These are phyloP conservation scores for Helichrysum umbraculigerum DNA, from an alignment of 129 eudicot genomes.

Conservation along the genomic window DNA sequence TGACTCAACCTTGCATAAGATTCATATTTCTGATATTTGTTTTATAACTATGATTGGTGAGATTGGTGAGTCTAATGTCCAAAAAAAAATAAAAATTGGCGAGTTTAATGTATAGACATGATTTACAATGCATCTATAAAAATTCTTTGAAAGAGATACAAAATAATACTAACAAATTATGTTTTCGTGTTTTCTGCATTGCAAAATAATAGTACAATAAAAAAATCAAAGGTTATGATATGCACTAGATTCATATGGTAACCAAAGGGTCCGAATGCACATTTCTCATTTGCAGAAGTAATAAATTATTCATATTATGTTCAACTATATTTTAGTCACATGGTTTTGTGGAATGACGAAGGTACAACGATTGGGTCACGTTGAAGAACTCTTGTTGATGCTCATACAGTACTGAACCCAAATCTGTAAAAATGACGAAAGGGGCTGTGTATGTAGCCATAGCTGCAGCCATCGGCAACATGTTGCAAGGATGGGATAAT, in stretches of 20 bases:
- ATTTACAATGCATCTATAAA: too few relatives aligned
- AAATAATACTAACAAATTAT: too few relatives aligned
- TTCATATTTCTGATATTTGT: not conserved
- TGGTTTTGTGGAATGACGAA: slow-evolving; percentile 22
- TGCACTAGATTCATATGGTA: not conserved
- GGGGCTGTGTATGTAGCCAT: slow-evolving; percentile 85
- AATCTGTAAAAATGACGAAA: slow-evolving; percentile 36
- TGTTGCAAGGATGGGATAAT: slow-evolving; percentile 98
- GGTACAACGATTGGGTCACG: slow-evolving; percentile 20
- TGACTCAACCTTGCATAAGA: not conserved
- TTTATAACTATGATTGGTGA: too few relatives aligned
- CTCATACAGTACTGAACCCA: slow-evolving; percentile 7
- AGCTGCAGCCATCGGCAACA: slow-evolving; percentile 85
- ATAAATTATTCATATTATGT: not conserved
- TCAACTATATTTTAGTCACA: slow-evolving; percentile 2
- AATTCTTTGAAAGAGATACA: not conserved
- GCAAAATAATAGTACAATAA: not conserved
- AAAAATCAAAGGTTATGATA: not conserved
- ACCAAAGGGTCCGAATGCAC: not conserved
- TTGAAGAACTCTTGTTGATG: slow-evolving; percentile 26
- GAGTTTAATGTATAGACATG: too few relatives aligned
- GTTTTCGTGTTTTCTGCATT: not conserved
- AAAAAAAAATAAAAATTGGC: too few relatives aligned
- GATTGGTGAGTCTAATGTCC: too few relatives aligned
- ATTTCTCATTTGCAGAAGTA: not conserved